These are phyloP conservation scores for Aspergillus piperis DNA, from an alignment of 2,329 filamentous ascomycete genomes.

Conservation along the genomic window DNA sequence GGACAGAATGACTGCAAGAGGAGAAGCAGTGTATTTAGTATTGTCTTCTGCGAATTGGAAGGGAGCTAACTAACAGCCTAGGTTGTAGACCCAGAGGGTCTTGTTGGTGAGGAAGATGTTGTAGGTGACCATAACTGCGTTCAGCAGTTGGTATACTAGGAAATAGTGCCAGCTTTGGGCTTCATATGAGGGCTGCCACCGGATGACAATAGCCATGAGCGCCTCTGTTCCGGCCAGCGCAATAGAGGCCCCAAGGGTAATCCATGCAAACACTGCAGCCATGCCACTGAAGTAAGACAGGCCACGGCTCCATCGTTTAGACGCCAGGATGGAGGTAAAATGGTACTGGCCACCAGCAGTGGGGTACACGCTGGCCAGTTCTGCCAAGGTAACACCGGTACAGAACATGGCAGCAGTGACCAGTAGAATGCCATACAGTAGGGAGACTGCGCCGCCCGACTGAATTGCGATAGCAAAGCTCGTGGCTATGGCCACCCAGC, in stretches of 20 bases:
- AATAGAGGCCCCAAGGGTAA: slow-evolving; percentile 25
- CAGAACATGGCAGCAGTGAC: slow-evolving; percentile 25
- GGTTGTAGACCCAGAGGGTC: slow-evolving; percentile 27
- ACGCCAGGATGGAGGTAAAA: slow-evolving; percentile 31
- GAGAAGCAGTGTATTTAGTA: background rate
- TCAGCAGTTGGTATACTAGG: slow-evolving; percentile 25
- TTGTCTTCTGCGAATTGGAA: background rate
- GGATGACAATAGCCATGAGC: slow-evolving; percentile 26
- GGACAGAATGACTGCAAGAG: slow-evolving; percentile 21
- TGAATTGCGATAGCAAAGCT: slow-evolving; percentile 29
- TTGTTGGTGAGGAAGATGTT: slow-evolving; percentile 24
- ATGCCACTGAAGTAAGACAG: slow-evolving; percentile 26
- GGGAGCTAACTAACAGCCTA: slow-evolving; percentile 19
- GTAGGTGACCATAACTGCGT: slow-evolving; percentile 19
- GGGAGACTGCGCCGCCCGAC: slow-evolving; percentile 23
- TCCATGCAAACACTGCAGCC: slow-evolving; percentile 25
- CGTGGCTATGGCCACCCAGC: slow-evolving; percentile 27
- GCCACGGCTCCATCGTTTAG: slow-evolving; percentile 25
- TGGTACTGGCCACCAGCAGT: slow-evolving; percentile 35
- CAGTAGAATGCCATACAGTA: slow-evolving; percentile 26
- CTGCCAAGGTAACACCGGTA: slow-evolving; percentile 28
- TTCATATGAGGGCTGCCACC: slow-evolving; percentile 23
- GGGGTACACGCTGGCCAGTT: slow-evolving; percentile 32
- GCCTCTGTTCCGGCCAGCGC: slow-evolving; percentile 19
- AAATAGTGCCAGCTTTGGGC: slow-evolving; percentile 26